Conservation (phyloP, 371 early-diverging fungal species). For the Actinomortierella ambigua region DNA sequence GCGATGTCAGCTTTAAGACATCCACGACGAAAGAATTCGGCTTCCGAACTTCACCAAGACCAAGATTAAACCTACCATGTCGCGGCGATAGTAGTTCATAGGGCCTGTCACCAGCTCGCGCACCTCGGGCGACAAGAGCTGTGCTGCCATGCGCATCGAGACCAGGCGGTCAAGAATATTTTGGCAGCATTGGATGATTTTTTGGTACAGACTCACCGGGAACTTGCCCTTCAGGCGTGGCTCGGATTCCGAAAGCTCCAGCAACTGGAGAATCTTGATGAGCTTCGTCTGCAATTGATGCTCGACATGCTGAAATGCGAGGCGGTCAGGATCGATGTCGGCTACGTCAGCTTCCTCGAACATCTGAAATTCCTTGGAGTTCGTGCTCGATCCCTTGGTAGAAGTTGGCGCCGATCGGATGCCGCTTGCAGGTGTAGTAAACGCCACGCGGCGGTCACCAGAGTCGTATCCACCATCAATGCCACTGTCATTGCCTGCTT, state of each 20-base stretch:
- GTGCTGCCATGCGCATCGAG: constrained; percentile 56
- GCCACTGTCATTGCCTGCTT: background rate
- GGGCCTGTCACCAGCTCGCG: constrained; percentile 40
- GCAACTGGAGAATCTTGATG: constrained; percentile 48
- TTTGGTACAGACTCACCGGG: constrained; percentile 58
- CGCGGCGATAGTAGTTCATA: constrained; percentile 52
- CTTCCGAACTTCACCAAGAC: too few species aligned
- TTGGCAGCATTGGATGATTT: constrained; percentile 58
- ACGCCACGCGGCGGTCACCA: constrained; percentile 2
- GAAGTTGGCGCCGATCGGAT: too few species aligned
- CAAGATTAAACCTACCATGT: constrained; percentile 57
- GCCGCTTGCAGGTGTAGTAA: too few species aligned
- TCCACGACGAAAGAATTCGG: too few species aligned
- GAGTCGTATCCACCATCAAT: constrained; percentile 1
- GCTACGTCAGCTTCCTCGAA: too few species aligned
- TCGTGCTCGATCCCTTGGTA: too few species aligned
- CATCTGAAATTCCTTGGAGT: too few species aligned
- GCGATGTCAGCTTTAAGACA: too few species aligned
- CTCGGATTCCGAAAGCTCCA: constrained; percentile 61
- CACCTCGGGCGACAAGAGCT: constrained; percentile 54
- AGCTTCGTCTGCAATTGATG: constrained; percentile 41
- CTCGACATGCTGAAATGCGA: constrained; percentile 43
- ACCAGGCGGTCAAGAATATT: constrained; percentile 61
- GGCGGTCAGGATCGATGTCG: constrained; percentile 23
- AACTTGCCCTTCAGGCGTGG: constrained; percentile 66